Base-by-base conservation (phyloP, 257 asterid species). In the Jaltomata sinuosa region DNA sequence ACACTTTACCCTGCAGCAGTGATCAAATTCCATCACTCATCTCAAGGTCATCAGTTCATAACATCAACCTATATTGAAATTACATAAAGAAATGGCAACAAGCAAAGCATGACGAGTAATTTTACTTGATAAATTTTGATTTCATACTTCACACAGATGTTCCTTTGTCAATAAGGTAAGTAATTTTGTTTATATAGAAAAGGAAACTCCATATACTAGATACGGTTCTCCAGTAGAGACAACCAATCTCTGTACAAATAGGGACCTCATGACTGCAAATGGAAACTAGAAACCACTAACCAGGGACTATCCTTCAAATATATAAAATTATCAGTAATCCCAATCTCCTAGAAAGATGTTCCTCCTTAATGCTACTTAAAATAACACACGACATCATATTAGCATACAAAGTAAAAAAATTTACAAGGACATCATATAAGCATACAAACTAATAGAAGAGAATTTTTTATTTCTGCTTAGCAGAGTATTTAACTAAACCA, bases 1-100 rank as follows among this genome's bases (percentile, higher is more conserved):
- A 94, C 85, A 92, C 49, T 88, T 90, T 92, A 74, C 95, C 97
- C 97, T 94, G 95, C 80, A 84, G 80, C 74, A 87, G 22, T 71
- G 21, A 86, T 79, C 16, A 87, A 81, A 65, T 67, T 62, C 27
- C 64, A 82, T 68, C 61, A 61, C 65, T 36, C 50, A 68, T 79
- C 22, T 31, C 68, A 25, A 74, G 55, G 76, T 81, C 49, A 84
- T 25, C 32, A 47, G 22, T 72, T 10, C 84, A 59, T 55, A 84
- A 87, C 80, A 87, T 38, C 52, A 76, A 25, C 61, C 42, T 27
- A 25, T 42, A 76, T 47, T 76, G 38, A 47, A 27, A 16, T 27
- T 47, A 47, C 81, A 47, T 76, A 47, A 47, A 47, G 61, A 16
- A 47, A 61, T 15, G 59, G 61, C 61, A 76, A 25, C 61, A 27